phyloP scores from a whole-genome alignment of 1,284 basidiomycete species.

The Puccinia sorghi region DNA sequence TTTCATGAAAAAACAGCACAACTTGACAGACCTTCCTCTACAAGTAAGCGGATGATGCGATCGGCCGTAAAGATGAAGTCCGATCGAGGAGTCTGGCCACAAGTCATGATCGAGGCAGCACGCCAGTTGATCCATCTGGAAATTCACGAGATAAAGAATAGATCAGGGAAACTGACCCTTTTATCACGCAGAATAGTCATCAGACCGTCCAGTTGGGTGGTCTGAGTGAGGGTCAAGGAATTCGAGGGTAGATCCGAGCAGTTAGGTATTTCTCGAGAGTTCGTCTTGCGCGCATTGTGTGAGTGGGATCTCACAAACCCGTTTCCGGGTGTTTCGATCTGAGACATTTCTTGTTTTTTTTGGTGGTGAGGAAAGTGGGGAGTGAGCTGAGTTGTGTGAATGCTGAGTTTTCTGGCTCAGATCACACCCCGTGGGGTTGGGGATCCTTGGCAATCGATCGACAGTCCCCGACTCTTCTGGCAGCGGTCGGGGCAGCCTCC shows the following conservation, averaged over 20 bases:
- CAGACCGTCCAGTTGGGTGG: conserved; percentile 87
- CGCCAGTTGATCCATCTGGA: background rate
- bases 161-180: conserved; percentile 65
- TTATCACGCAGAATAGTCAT: conserved; percentile 93
- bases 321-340: background rate
- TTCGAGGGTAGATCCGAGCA: conserved; percentile 66
- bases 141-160: conserved; percentile 43
- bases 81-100: conserved; percentile 65
- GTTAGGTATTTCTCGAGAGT: conserved; percentile 16
- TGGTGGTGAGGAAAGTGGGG: too few relatives aligned
- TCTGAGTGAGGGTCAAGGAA: conserved; percentile 80
- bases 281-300: conserved; percentile 37
- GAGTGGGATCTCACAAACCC: conserved; percentile 26
- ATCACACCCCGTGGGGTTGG: background rate
- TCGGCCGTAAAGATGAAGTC: conserved; percentile 79
- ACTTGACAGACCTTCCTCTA: conserved; percentile 63
- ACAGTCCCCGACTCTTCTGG: too few relatives aligned
- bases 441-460: background rate
- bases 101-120: background rate
- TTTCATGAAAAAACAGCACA: background rate
- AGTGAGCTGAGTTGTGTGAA: background rate
- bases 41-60: conserved; percentile 65
- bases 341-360: background rate
- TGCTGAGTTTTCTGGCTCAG: background rate
- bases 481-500: background rate